Evolutionary conservation across 2,329 filamentous ascomycete species (phyloP), one percentile per base, ranked within the genome.

Genomic region (Blumeria graminis): DNA sequence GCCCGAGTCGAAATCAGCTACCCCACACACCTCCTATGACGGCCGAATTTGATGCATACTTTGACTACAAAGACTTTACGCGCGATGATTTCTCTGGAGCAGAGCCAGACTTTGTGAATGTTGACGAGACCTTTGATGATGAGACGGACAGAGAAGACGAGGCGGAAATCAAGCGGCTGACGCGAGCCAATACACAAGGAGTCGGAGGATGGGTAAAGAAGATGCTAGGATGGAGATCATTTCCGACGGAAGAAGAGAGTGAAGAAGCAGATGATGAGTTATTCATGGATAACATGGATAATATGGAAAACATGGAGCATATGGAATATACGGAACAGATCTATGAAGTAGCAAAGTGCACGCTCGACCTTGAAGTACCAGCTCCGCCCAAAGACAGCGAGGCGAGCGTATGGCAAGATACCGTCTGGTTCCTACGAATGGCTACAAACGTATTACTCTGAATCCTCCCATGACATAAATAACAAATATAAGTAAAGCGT

Each of bases 371-470:
- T 52, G 73, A 76, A 53, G 67, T 67, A 9, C 68, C 80, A 41
- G 71, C 71, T 64, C 76, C 64, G 35, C 69, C 71, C 9, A 69
- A 70, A 55, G 72, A 72, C 45, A 69, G 71, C 8, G 73, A 81
- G 55, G 74, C 77, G 46, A 78, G 77, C 14, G 75, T 74, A 8
- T 83, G 80, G 80, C 73, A 76, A 57, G 81, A 84, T 66, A 80
- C 79, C 32, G 78, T 78, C 14, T 84, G 80, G 81, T 67, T 84
- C 51, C 67, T 84, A 56, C 80, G 74, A 60, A 78, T 84, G 60
- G 80, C 79, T 34, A 64, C 62, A 45, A 67, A 65, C 48, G 65
- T 65, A 10, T 56, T 67, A 39, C 56, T 67, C 22, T 64, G 41
- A 59, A 38, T 28, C 22, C 4, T 28, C 4, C 22, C 22, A 28